These are phyloP conservation scores for Blastocladiella emersonii DNA, from an alignment of 371 early-diverging fungal species.

Conservation along the genomic window DNA sequence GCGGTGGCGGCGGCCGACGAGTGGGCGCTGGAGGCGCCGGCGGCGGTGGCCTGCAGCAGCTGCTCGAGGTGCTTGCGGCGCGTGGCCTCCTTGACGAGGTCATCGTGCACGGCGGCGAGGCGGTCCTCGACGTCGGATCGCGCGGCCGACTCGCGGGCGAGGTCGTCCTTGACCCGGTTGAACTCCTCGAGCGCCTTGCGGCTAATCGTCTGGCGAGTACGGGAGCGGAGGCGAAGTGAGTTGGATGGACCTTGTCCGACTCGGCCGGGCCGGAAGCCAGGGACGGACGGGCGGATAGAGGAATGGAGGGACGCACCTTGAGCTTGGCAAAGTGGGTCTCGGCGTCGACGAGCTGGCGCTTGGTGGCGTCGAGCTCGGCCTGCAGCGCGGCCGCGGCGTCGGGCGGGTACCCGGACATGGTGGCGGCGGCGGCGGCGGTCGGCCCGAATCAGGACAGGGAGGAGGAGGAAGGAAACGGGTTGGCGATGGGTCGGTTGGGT, in stretches of 20 bases:
- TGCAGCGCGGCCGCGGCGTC: not conserved
- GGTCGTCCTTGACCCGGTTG: slow-evolving; percentile 1
- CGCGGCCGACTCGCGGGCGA: not conserved
- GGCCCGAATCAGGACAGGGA: too few relatives aligned
- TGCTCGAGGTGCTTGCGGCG: slow-evolving; percentile 3
- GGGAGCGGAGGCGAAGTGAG: not conserved
- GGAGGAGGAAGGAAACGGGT: too few relatives aligned
- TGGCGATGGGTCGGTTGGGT: too few relatives aligned
- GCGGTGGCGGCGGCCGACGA: too few relatives aligned
- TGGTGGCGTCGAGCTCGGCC: not conserved
- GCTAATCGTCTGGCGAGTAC: too few relatives aligned
- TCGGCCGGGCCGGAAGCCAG: too few relatives aligned
- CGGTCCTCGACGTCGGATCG: not conserved
- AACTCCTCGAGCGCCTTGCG: not conserved
- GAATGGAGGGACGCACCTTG: too few relatives aligned
- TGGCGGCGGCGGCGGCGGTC: too few relatives aligned
- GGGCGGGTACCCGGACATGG: too few relatives aligned
- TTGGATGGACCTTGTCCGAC: not conserved
- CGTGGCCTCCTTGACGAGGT: not conserved
- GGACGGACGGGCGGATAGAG: too few relatives aligned
- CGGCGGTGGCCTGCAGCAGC: not conserved
- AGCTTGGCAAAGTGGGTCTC: not conserved
- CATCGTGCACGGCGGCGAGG: not conserved
- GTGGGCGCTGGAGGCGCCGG: not conserved
- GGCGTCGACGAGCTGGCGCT: not conserved